Base-by-base conservation (phyloP, 2,329 filamentous ascomycete species). In the Colletotrichum filicis region DNA sequence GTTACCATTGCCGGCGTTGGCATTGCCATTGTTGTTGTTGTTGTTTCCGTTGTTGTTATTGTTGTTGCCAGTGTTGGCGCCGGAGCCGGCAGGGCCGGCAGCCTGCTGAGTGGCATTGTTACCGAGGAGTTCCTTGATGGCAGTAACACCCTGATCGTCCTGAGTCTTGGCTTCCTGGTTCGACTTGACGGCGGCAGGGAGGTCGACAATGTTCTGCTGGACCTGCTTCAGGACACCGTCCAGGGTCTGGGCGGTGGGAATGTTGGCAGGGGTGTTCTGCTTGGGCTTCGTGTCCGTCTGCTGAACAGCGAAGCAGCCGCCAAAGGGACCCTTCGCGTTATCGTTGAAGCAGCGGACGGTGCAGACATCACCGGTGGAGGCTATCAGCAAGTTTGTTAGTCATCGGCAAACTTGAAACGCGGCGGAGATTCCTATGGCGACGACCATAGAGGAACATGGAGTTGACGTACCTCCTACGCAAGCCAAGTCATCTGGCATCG, bases 291-390 rank as follows among this genome's bases (percentile, higher is more conserved):
- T 77, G 75, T 90, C 89, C 32, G 82, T 82, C 77, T 92, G 90
- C 79, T 90, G 86, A 19, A 91, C 85, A 1, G 88, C 82, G 78
- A 91, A 87, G 79, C 89, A 91, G 61, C 89, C 86, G 55, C 87
- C 87, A 68, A 91, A 91, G 16, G 88, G 88, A 4, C 88, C 88
- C 6, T 87, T 87, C 2, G 86, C 79, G 9, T 88, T 87, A 61
- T 86, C 87, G 82, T 91, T 91, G 35, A 88, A 84, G 83, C 89
- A 91, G 30, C 89, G 86, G n/a, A 91, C 83, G 1, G 89, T 91
- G 83, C 88, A 90, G 46, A 90, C 78, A 65, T 90, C 87, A 52
- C 90, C 90, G 1, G 88, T 89, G 0, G 89, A 89, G 6, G 82
- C 86, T 86, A 52, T 7, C 16, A 6, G 22, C 11, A 19, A 32